Base-by-base conservation (phyloP, 2,329 filamentous ascomycete species). In the Bipolaris victoriae region DNA sequence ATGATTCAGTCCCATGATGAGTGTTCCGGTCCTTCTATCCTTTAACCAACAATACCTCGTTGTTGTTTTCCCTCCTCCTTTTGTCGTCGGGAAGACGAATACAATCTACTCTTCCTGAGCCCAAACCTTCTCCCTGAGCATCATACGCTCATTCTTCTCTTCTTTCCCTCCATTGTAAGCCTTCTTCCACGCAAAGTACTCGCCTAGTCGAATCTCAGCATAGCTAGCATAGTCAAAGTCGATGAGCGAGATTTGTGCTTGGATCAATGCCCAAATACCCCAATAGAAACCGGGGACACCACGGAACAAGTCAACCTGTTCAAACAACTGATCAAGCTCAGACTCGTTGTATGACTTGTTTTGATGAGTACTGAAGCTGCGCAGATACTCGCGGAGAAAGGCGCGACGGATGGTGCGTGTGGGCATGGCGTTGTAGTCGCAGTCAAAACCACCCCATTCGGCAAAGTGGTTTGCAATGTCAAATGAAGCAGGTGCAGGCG, bases 391-490 rank as follows among this genome's bases (percentile, higher is more conserved):
- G 62, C 84, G 81, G 58, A 98, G 85, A 77, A 99, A 99, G 52
- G 88, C 86, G 43, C 86, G 85, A 26, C 95, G 89, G 68, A 94
- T 87, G 18, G 87, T 81, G 61, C 84, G 85, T 1, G 91, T 95
- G 5, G 95, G 95, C 55, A 98, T 84, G 65, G 89, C 88, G 69
- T 80, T 86, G 79, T 90, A 93, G 77, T 98, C 92, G 81, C 95
- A 99, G 69, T 96, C 92, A 72, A 97, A 97, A 55, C 95, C 95
- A 58, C 90, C 93, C 94, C 95, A 99, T 79, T 99, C 95, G 46
- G 95, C 92, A 74, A 99, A 97, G 81, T 99, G 95, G 79, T 99
- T 99, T 49, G 94, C 90, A 67, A 99, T 88, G 76, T 99, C 95
- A 78, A 99, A 99, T 1, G 94, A 93, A 3, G 93, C 92, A 1